A percentile compares a stretch with the other conserved stretches of the same genome.
Conservation (phyloP, 2,329 filamentous ascomycete genomes). For the Cytospora piceicola region DNA sequence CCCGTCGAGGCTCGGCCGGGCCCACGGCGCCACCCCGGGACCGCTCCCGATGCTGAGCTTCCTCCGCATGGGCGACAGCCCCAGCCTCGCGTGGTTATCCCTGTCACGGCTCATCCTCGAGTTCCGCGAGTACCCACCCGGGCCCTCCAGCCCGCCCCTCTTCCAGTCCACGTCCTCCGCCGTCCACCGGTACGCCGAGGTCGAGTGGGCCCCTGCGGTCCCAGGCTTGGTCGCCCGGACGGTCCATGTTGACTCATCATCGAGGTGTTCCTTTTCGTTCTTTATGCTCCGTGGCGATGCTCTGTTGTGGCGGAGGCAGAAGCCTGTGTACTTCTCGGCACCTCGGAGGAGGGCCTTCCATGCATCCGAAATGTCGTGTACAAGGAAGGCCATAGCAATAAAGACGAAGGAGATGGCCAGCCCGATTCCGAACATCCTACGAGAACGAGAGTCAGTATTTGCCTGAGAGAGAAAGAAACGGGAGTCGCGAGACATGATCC, state of each 20-base stretch:
- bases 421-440: slow-evolving; percentile 45
- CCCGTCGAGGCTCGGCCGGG: slow-evolving; percentile 28
- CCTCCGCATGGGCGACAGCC: slow-evolving; percentile 26
- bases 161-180: slow-evolving; percentile 23
- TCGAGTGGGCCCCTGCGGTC: slow-evolving; percentile 22
- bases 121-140: neutral
- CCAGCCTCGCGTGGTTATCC: slow-evolving; percentile 23
- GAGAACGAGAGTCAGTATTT: too few relatives aligned
- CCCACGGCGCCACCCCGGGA: slow-evolving; percentile 16
- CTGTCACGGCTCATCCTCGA: slow-evolving; percentile 25
- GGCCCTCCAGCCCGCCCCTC: slow-evolving; percentile 19
- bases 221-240: slow-evolving; percentile 18
- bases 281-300: neutral
- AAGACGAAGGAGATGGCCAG: slow-evolving; percentile 45
- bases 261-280: neutral
- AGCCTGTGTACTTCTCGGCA: neutral
- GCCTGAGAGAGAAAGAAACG: too few relatives aligned
- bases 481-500: too few relatives aligned
- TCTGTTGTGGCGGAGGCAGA: neutral
- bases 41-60: slow-evolving; percentile 30
- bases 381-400: slow-evolving; percentile 44
- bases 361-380: slow-evolving; percentile 40
- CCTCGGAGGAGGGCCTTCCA: slow-evolving; percentile 21
- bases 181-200: slow-evolving; percentile 20
- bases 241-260: slow-evolving; percentile 14